A percentile compares a stretch with the other conserved stretches of the same genome.
Evolutionary conservation across 2,329 filamentous ascomycete species (phyloP).

Genomic region (Aschersonia sp.): DNA sequence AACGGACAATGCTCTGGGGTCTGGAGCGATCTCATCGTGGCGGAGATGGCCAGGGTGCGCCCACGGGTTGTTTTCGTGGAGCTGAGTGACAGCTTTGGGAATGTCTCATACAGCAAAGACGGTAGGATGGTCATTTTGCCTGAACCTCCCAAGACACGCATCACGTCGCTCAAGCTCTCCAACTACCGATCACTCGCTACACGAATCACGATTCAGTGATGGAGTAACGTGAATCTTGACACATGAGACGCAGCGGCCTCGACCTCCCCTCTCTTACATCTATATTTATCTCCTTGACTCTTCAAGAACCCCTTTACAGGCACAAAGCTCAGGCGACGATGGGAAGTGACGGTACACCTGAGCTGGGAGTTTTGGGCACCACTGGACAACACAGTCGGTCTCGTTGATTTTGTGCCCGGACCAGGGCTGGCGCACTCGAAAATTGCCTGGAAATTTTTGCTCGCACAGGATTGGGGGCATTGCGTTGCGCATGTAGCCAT

Average conservation of each 20-base stretch:
- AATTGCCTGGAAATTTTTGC: conserved; percentile 1
- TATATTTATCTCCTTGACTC: no score
- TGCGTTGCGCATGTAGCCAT: not conserved
- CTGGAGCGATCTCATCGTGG: conserved; percentile 55
- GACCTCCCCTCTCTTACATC: no score
- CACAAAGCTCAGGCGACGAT: no score
- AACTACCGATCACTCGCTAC: conserved; percentile 38
- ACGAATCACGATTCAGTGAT: conserved; percentile 21
- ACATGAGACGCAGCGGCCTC: no score
- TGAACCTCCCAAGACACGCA: conserved; percentile 35
- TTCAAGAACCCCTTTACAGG: no score
- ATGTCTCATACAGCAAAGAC: conserved; percentile 43
- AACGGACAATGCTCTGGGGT: conserved; percentile 50
- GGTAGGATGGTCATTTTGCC: conserved; percentile 41
- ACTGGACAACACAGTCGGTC: not conserved
- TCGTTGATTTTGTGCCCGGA: not conserved
- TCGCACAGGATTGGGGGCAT: not conserved
- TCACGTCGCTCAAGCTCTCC: conserved; percentile 39
- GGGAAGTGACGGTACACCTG: no score
- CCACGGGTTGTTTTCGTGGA: conserved; percentile 45
- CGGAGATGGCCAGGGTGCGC: conserved; percentile 41
- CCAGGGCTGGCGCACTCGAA: not conserved
- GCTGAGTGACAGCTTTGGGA: conserved; percentile 48
- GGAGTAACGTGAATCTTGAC: not conserved
- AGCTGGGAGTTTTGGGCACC: not conserved